phyloP scores from a whole-genome alignment of 2,329 filamentous ascomycete species.

The Calycina marina region DNA sequence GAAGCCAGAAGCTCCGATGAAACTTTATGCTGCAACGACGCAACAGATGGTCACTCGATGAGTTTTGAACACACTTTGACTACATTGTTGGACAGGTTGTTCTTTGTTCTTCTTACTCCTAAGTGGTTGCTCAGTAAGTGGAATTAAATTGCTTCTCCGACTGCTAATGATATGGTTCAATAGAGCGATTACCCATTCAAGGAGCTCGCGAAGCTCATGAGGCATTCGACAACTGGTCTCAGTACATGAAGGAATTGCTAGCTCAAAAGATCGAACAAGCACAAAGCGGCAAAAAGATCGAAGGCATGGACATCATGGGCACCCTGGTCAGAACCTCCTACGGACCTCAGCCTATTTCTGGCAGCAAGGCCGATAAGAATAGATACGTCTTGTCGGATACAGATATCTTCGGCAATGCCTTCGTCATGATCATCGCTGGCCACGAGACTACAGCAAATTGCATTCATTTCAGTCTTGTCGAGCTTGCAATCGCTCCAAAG shows the following conservation, averaged over 20 bases:
- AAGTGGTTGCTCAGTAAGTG: conserved; percentile 32
- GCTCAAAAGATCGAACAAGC: conserved; percentile 34
- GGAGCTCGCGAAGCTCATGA: conserved; percentile 29
- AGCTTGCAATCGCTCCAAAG: conserved; percentile 49
- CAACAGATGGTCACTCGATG: conserved; percentile 32
- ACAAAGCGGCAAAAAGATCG: conserved; percentile 23
- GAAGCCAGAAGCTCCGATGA: neutral
- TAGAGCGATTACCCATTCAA: conserved; percentile 29
- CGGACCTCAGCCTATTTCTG: conserved; percentile 23
- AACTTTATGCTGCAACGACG: conserved; percentile 14
- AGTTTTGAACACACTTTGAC: conserved; percentile 39
- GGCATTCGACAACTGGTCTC: conserved; percentile 39
- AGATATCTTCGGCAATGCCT: conserved; percentile 61
- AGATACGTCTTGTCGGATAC: conserved; percentile 39
- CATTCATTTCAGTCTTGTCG: conserved; percentile 55
- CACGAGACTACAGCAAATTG: conserved; percentile 71
- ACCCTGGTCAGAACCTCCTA: conserved; percentile 25
- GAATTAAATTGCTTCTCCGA: no score
- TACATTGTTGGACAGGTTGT: conserved; percentile 36
- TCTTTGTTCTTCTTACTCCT: conserved; percentile 36
- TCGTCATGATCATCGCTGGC: conserved; percentile 55
- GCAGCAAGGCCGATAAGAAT: conserved; percentile 35
- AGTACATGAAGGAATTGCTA: conserved; percentile 47
- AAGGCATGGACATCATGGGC: conserved; percentile 41
- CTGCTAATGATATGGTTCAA: no score